Base-by-base conservation (phyloP, 176 grass and related monocot species). In the Leersia perrieri region DNA sequence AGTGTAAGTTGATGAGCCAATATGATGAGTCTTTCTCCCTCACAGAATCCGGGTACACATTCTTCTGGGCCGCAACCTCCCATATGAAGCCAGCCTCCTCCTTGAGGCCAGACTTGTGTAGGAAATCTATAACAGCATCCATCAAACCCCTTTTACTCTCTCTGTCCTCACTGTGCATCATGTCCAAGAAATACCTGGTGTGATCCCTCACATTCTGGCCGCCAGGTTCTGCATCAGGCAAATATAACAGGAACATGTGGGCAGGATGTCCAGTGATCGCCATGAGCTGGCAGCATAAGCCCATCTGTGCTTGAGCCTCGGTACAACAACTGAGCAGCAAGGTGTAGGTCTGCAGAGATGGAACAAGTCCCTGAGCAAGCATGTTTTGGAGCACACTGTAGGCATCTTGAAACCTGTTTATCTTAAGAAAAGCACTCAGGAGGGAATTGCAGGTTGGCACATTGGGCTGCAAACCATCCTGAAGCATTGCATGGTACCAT, bases 1-100 rank as follows among this genome's bases (percentile, higher is more conserved):
- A 58, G 60, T 98, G 96, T 30, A 95, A 88, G 72, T 98, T 98
- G 71, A 98, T 91, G 28, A 93, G 89, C 96, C 96, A 98, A 86
- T 93, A 91, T 1, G 88, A 93, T 0, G 79, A 75, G 67, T 81
- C 77, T 75, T 94, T 98, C 81, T 98, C 90, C 75, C 83, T 91
- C 3, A 95, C 42, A 18, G 88, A 98, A 84, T 95, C 92, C 4
- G 96, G 96, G 75, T 98, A 98, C n/a, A 98, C 88, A 11, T 98
- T 98, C 65, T 75, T 98, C 78, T 95, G 86, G 1, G 92, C 88
- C 2, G 88, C 96, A 23, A 98, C 92, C 75, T 98, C 96, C 92
- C 96, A 98, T 47, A 98, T 89, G 29, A 95, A 83, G 14, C 96
- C 96, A 13, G 96, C 96, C 66, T 98, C 96, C 79, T 98, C 96